phyloP scores from a whole-genome alignment of 495 filamentous ascomycete species.

The Hypoxylon rickii region DNA sequence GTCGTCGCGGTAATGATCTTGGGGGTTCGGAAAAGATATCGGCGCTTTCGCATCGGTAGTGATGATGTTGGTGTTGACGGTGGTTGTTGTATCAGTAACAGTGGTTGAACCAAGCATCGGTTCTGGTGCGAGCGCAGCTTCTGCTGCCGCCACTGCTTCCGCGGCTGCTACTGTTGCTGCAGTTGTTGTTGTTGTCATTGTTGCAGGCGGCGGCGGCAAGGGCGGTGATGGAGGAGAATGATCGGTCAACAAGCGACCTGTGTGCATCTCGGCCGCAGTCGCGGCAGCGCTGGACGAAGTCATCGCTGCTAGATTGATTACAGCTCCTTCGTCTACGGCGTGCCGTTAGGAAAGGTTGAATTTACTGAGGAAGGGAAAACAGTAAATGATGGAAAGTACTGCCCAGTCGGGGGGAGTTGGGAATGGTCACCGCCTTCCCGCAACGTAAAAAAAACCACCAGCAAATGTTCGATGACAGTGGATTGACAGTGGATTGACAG shows the following conservation, averaged over 20 bases:
- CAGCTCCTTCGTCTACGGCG: conserved; percentile 43
- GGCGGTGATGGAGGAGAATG: conserved; percentile 12
- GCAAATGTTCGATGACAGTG: too few species aligned
- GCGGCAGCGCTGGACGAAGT: conserved; percentile 43
- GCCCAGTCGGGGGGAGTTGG: conserved; percentile 31
- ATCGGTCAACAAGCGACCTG: neutral
- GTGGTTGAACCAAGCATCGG: too few species aligned
- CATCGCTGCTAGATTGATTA: conserved; percentile 41
- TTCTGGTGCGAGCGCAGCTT: too few species aligned
- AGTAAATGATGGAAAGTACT: conserved; percentile 17
- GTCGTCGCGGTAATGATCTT: conserved; percentile 22
- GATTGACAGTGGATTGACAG: conserved; percentile 2
- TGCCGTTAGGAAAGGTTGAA: conserved; percentile 20
- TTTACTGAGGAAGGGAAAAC: neutral
- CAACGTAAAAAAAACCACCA: conserved; percentile 38
- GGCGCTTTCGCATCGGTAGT: conserved; percentile 27
- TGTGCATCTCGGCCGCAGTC: conserved; percentile 24
- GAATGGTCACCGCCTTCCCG: conserved; percentile 42
- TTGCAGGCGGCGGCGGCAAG: conserved; percentile 9
- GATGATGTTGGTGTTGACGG: neutral
- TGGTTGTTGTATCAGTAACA: too few species aligned
- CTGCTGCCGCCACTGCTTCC: too few species aligned
- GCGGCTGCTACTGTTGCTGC: too few species aligned
- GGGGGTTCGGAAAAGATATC: conserved; percentile 4
- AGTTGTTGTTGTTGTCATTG: conserved; percentile 10